phyloP scores from a whole-genome alignment of 441 rosid genomes.

The Sinapis alba region DNA sequence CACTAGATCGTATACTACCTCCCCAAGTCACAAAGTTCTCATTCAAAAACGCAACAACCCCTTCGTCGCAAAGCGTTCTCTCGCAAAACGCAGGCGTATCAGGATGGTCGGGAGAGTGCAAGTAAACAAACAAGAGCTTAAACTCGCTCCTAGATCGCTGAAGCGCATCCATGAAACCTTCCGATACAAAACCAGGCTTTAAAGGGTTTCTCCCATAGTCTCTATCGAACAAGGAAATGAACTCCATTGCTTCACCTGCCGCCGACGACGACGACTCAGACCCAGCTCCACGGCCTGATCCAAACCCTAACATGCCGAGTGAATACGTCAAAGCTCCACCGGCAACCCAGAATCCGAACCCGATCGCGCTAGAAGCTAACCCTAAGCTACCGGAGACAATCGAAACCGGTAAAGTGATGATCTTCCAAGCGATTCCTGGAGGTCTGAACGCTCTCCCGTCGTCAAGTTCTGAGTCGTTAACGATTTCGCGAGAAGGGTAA shows the following conservation, averaged over 20 bases:
- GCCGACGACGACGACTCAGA: conserved; percentile 41
- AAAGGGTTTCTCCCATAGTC: conserved; percentile 54
- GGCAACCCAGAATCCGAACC: conserved; percentile 93
- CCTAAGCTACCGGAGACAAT: conserved; percentile 86
- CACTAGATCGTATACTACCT: conserved; percentile 88
- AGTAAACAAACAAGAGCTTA: conserved; percentile 83
- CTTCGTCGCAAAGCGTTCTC: conserved; percentile 72
- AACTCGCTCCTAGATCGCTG: conserved; percentile 73
- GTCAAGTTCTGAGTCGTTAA: conserved; percentile 35
- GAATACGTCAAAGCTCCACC: conserved; percentile 90
- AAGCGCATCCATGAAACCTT: conserved; percentile 95
- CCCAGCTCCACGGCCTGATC: conserved; percentile 46
- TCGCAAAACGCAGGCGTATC: conserved; percentile 79
- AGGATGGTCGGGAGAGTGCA: conserved; percentile 97
- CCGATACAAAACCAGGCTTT: conserved; percentile 73
- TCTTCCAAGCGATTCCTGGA: conserved; percentile 77
- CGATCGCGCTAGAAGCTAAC: conserved; percentile 78
- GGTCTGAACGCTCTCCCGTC: conserved; percentile 30
- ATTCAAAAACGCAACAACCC: conserved; percentile 65
- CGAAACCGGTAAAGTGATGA: conserved; percentile 79
- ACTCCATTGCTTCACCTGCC: conserved; percentile 70
- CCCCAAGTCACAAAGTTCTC: conserved; percentile 97
- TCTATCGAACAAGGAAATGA: conserved; percentile 77
- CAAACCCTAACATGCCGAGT: conserved; percentile 75
- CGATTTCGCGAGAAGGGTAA: conserved; percentile 32